These are phyloP conservation scores for Uronychia binucleata DNA, from an alignment of 73 alveolate species.

Conservation along the genomic window DNA sequence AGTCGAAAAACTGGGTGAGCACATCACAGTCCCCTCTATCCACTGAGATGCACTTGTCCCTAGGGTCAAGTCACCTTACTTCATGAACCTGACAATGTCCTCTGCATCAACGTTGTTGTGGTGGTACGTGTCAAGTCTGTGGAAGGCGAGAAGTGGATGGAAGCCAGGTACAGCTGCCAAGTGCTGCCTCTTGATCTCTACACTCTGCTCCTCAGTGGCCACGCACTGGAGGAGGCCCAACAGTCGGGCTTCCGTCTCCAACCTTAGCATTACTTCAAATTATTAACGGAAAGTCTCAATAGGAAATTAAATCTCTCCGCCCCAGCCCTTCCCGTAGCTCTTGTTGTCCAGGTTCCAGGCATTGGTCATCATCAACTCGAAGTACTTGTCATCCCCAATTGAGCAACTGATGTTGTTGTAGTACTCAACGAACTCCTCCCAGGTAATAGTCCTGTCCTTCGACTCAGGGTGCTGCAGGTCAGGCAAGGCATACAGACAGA, in stretches of 20 bases:
- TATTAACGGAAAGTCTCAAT: neutral
- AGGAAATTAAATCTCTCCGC: slow-evolving; percentile 27
- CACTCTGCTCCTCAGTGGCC: neutral
- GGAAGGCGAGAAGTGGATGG: neutral
- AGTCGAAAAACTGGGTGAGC: neutral
- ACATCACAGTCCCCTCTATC: neutral
- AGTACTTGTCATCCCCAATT: slow-evolving; percentile 63
- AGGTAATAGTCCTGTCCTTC: slow-evolving; percentile 45
- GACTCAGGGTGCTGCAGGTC: slow-evolving; percentile 27
- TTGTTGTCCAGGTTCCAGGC: slow-evolving; percentile 64
- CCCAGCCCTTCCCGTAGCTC: slow-evolving; percentile 56
- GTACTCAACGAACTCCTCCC: slow-evolving; percentile 67
- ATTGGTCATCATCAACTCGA: slow-evolving; percentile 59
- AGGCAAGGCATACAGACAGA: slow-evolving; percentile 13
- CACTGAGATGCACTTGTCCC: neutral
- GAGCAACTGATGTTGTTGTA: slow-evolving; percentile 63
- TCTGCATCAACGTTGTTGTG: neutral
- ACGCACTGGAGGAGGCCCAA: neutral
- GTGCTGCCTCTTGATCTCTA: neutral
- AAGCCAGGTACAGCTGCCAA: neutral
- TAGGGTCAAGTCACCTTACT: neutral
- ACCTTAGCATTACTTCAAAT: neutral
- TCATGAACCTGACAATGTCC: neutral
- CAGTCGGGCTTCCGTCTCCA: neutral
- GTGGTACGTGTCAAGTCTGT: neutral